phyloP scores from a whole-genome alignment of 2,329 filamentous ascomycete species.

The Pyrenophora graminea region DNA sequence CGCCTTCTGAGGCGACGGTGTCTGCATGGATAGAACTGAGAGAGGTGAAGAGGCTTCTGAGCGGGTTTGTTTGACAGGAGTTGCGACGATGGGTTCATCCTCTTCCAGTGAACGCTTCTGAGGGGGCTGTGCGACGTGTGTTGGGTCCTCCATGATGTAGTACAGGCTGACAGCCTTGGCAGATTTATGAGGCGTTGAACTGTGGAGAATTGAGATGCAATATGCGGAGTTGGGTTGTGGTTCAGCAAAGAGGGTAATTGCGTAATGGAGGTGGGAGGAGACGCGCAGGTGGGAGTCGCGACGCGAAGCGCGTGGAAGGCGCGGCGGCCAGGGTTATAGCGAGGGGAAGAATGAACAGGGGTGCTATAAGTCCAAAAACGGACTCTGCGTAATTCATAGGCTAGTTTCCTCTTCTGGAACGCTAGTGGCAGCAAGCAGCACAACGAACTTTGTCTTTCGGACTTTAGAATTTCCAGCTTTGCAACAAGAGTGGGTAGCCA shows the following conservation, averaged over 20 bases:
- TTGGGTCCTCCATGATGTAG: slow-evolving; percentile 36
- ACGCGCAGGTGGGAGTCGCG: slow-evolving; percentile 32
- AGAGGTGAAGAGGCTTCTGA: slow-evolving; percentile 39
- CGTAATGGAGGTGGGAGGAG: slow-evolving; percentile 16
- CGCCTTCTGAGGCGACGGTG: slow-evolving; percentile 35
- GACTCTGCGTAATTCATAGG: slow-evolving; percentile 8
- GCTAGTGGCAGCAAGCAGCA: not conserved
- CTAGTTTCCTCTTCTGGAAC: slow-evolving; percentile 13
- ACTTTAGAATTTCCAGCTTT: not conserved
- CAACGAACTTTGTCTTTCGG: slow-evolving; percentile 2
- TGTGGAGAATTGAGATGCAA: not conserved
- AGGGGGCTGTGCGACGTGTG: slow-evolving; percentile 19
- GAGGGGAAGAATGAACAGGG: not conserved
- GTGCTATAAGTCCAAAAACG: slow-evolving; percentile 4
- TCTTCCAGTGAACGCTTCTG: slow-evolving; percentile 45
- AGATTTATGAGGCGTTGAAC: not conserved
- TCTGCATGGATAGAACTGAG: slow-evolving; percentile 39
- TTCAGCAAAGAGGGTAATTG: slow-evolving; percentile 12
- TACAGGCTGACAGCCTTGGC: not conserved
- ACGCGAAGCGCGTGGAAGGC: slow-evolving; percentile 30
- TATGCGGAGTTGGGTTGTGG: slow-evolving; percentile 3
- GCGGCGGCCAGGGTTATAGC: slow-evolving; percentile 18
- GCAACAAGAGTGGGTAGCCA: not conserved
- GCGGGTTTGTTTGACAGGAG: slow-evolving; percentile 31
- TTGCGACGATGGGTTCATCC: slow-evolving; percentile 32